These are phyloP conservation scores for Scheffersomyces cryptocercus DNA, from an alignment of 1,139 yeast species.

Conservation along the genomic window DNA sequence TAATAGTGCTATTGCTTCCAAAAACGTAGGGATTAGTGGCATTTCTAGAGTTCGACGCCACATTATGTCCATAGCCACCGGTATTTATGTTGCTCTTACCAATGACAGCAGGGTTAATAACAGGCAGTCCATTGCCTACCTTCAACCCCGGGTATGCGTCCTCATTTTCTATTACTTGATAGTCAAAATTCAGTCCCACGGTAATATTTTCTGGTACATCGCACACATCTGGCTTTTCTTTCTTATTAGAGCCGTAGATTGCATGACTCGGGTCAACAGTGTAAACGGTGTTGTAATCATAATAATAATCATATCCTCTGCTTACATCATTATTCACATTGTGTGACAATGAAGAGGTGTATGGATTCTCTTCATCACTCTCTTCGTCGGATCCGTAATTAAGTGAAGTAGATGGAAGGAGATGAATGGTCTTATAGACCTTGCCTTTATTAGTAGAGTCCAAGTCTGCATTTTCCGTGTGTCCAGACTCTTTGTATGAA, in stretches of 20 bases:
- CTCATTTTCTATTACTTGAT: slow-evolving; percentile 32
- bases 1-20: neutral
- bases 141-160: slow-evolving; percentile 8
- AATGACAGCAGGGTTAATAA: slow-evolving; percentile 22
- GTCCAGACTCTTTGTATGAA: slow-evolving; percentile 9
- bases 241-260: slow-evolving; percentile 29
- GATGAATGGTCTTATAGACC: slow-evolving; percentile 59
- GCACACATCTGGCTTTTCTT: slow-evolving; percentile 39
- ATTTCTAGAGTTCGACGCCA: neutral
- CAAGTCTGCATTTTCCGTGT: slow-evolving; percentile 26
- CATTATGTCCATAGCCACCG: neutral
- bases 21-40: neutral
- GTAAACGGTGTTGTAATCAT: slow-evolving; percentile 86
- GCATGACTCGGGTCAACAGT: slow-evolving; percentile 56
- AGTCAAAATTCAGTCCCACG: slow-evolving; percentile 42
- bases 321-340: slow-evolving; percentile 63
- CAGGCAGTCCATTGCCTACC: slow-evolving; percentile 17
- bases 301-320: slow-evolving; percentile 80
- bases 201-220: slow-evolving; percentile 48
- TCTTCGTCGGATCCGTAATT: slow-evolving; percentile 77
- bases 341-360: slow-evolving; percentile 68
- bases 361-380: slow-evolving; percentile 56
- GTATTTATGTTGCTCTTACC: slow-evolving; percentile 12
- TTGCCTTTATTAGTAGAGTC: slow-evolving; percentile 24
- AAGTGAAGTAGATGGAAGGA: slow-evolving; percentile 78